Percentiles rank a stretch among this genome's conserved stretches.
phyloP scores from a whole-genome alignment of 2,329 filamentous ascomycete species.

The Bipolaris bicolor region DNA sequence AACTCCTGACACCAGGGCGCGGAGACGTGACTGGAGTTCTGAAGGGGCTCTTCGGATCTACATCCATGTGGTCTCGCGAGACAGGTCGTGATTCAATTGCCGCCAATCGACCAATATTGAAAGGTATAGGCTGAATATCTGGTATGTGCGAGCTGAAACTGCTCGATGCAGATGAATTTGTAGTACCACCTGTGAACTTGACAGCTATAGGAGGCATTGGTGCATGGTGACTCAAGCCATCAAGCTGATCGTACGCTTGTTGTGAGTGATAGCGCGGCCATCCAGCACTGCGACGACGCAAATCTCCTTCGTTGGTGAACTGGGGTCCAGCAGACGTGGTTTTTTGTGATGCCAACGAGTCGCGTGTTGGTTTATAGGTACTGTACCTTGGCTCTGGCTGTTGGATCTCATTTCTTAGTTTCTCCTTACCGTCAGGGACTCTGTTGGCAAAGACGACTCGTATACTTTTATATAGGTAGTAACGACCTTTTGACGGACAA shows the following conservation, averaged over 20 bases:
- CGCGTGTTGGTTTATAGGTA: conserved; percentile 73
- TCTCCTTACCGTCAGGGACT: conserved; percentile 94
- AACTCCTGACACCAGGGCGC: conserved; percentile 20
- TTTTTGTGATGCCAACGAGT: conserved; percentile 40
- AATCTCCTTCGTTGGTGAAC: conserved; percentile 35
- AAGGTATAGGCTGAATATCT: conserved; percentile 60
- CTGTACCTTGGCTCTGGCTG: conserved; percentile 86
- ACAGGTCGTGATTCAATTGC: conserved; percentile 39
- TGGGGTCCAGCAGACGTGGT: conserved; percentile 28
- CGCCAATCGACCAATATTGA: conserved; percentile 48
- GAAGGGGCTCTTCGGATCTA: conserved; percentile 36
- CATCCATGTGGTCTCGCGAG: conserved; percentile 43
- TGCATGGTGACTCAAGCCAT: conserved; percentile 31
- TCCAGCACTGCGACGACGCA: conserved; percentile 42
- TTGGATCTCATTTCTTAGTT: conserved; percentile 86
- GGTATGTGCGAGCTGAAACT: conserved; percentile 34
- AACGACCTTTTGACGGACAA: conserved; percentile 80
- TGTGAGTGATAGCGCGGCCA: conserved; percentile 37
- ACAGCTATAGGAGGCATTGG: conserved; percentile 42
- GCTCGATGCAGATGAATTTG: conserved; percentile 29
- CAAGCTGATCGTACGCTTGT: conserved; percentile 35
- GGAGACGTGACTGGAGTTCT: conserved; percentile 31
- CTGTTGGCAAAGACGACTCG: conserved; percentile 96
- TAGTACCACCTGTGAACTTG: conserved; percentile 38
- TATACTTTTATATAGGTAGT: conserved; percentile 89